These are phyloP conservation scores for Kwoniella shivajii DNA, from an alignment of 1,284 basidiomycete genomes.

Conservation along the genomic window DNA sequence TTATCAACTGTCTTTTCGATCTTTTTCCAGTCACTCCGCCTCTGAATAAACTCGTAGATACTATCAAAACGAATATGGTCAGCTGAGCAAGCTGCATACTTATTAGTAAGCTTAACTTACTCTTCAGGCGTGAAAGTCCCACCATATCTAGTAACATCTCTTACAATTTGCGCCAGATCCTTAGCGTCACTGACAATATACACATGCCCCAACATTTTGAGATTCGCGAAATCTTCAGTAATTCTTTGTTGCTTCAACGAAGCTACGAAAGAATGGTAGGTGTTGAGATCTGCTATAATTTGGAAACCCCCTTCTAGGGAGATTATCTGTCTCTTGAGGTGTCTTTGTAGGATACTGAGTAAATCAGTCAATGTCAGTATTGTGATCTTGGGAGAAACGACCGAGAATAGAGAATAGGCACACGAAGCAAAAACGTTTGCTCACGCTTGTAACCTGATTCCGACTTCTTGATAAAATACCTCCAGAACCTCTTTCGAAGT, in stretches of 20 bases:
- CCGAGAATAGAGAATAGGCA: background rate
- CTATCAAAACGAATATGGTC: constrained; percentile 55
- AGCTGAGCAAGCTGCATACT: background rate
- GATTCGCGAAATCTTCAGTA: constrained; percentile 81
- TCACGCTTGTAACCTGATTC: constrained; percentile 85
- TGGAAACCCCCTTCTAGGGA: constrained; percentile 91
- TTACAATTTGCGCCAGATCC: constrained; percentile 89
- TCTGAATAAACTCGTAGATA: constrained; percentile 89
- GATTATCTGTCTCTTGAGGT: constrained; percentile 95
- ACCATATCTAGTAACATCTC: constrained; percentile 90
- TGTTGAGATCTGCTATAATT: constrained; percentile 92
- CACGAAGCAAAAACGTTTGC: constrained; percentile 33
- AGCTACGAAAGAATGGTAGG: constrained; percentile 84
- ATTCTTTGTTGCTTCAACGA: constrained; percentile 71
- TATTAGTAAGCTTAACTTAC: constrained; percentile 56
- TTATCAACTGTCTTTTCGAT: constrained; percentile 94
- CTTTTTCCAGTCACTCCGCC: constrained; percentile 93
- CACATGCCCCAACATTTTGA: constrained; percentile 96
- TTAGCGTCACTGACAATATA: constrained; percentile 84
- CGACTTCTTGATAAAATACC: constrained; percentile 96
- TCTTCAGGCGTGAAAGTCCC: constrained; percentile 88
- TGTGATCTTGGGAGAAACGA: background rate
- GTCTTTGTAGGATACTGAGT: constrained; percentile 85
- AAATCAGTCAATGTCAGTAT: background rate
- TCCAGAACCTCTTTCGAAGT: constrained; percentile 95